Conservation (phyloP, 305 asterid species). For the Solanum aculeatissimum region DNA sequence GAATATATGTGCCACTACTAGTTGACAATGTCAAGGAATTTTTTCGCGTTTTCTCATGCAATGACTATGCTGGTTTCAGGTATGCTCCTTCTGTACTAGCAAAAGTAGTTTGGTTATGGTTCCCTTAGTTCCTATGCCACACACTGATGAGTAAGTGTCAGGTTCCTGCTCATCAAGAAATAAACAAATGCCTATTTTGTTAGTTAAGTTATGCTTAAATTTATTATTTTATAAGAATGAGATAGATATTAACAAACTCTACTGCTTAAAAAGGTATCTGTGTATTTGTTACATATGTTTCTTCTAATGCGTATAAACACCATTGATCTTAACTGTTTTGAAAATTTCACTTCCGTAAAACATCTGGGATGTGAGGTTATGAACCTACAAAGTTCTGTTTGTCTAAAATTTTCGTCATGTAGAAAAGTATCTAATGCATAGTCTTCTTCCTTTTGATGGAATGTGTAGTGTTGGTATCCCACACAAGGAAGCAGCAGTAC, state of each 20-base stretch:
- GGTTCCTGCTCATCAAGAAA: neutral
- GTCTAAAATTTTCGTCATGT: neutral
- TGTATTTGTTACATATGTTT: neutral
- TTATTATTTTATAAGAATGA: neutral
- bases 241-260: neutral
- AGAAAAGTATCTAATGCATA: neutral
- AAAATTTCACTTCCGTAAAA: neutral
- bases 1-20: slow-evolving; percentile 53
- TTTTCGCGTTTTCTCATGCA: slow-evolving; percentile 42
- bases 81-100: neutral
- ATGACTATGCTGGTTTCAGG: slow-evolving; percentile 67
- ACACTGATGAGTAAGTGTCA: neutral
- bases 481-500: slow-evolving; percentile 53
- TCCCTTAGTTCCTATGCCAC: neutral
- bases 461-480: slow-evolving; percentile 54
- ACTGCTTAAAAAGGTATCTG: neutral
- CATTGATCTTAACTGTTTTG: neutral
- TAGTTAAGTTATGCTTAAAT: neutral
- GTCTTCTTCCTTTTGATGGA: slow-evolving; percentile 10
- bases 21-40: slow-evolving; percentile 52
- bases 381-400: neutral
- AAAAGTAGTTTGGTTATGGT: neutral
- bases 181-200: neutral
- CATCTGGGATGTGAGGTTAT: neutral
- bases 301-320: neutral